These are phyloP conservation scores for Fusarium protoensiforme DNA, from an alignment of 2,329 filamentous ascomycete species.

Conservation along the genomic window DNA sequence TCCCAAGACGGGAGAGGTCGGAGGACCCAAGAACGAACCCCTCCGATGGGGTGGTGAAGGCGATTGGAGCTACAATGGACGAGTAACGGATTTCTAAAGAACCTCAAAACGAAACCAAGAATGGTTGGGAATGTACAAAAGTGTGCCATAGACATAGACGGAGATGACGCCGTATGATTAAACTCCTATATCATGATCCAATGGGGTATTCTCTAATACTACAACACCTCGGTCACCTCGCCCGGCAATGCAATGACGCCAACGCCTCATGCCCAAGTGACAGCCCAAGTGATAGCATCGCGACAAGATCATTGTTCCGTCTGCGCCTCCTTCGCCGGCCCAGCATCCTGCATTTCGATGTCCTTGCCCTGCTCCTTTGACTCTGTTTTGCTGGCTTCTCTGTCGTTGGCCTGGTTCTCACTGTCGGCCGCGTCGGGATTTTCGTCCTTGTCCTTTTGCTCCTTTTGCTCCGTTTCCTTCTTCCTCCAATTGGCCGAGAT, in stretches of 20 bases:
- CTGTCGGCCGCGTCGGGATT: constrained; percentile 56
- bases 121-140: constrained; percentile 14
- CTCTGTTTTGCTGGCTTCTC: constrained; percentile 10
- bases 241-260: constrained; percentile 36
- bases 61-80: constrained; percentile 93
- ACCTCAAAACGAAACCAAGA: neutral
- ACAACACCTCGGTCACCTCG: constrained; percentile 31
- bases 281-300: constrained; percentile 20
- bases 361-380: constrained; percentile 38
- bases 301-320: constrained; percentile 27
- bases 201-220: constrained; percentile 44
- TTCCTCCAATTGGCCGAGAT: constrained; percentile 50
- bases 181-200: constrained; percentile 33
- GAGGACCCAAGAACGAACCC: constrained; percentile 97
- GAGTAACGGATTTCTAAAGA: constrained; percentile 86
- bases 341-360: constrained; percentile 47
- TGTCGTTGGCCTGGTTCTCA: constrained; percentile 53
- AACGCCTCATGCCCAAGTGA: constrained; percentile 35
- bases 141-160: constrained; percentile 33
- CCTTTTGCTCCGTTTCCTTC: constrained; percentile 40
- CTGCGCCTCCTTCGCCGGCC: constrained; percentile 25
- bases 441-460: constrained; percentile 43
- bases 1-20: constrained; percentile 93
- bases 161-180: constrained; percentile 27
- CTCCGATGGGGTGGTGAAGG: constrained; percentile 82